These are phyloP conservation scores for Tetrahymena elliotti DNA, from an alignment of 73 alveolate genomes.

Conservation along the genomic window DNA sequence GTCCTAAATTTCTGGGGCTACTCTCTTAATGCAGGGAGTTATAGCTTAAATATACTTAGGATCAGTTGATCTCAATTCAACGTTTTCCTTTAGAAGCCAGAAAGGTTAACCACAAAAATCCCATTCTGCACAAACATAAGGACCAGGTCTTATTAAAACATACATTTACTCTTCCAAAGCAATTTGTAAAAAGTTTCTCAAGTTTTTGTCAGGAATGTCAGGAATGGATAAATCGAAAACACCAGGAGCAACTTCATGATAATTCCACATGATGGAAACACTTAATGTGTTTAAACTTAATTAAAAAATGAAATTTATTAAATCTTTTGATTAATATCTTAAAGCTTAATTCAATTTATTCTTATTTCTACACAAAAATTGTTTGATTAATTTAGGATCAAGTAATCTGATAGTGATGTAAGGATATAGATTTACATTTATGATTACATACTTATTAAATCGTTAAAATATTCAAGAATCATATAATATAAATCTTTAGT, in stretches of 20 bases:
- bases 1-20: neutral
- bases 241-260: neutral
- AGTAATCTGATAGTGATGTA: neutral
- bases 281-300: neutral
- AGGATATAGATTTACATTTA: neutral
- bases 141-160: neutral
- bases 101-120: neutral
- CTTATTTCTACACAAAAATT: neutral
- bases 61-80: neutral
- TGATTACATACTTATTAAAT: no score
- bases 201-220: neutral
- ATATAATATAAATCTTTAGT: no score
- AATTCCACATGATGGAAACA: neutral
- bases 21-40: neutral
- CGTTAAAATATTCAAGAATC: neutral
- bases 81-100: neutral
- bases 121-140: neutral
- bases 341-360: neutral
- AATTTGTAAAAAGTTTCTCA: neutral
- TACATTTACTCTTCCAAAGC: neutral
- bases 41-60: neutral
- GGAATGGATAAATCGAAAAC: neutral
- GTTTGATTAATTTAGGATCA: neutral
- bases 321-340: neutral
- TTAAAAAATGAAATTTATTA: neutral